Evolutionary conservation across 2,329 filamentous ascomycete species (phyloP), one percentile per base, ranked within the genome.

Genomic region (Fusarium oxysporum): DNA sequence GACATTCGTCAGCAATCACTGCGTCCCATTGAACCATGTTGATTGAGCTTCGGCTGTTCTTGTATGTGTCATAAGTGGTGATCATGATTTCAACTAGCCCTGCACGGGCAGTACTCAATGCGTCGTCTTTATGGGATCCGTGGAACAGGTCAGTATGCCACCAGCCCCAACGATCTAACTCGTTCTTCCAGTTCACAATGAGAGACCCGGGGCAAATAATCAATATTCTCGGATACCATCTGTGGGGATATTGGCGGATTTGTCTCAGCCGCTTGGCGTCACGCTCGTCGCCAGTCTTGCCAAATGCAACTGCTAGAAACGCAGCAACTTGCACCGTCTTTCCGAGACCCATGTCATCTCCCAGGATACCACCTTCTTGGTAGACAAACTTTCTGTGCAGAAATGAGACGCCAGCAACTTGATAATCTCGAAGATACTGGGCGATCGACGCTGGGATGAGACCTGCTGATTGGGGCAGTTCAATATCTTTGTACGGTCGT

Each of bases 301-400:
- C 96, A 80, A 97, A 99, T 0, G 95, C 95, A 2, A 91, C 94
- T 0, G 94, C 93, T 28, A 99, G 85, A 73, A 99, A 98, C 0
- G 95, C 93, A 64, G 95, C 96, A 32, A 99, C 94, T 81, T 99
- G 96, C 5, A 99, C 94, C 0, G 96, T 99, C 82, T 99, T 99
- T 1, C 96, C 96, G 37, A 99, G 83, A 25, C 96, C 96, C 96
- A 99, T 99, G 78, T 99, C 96, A 79, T 99, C 96, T 6, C 96
- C 95, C 1, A 99, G 86, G 28, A 99, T 93, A 4, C 93, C 94
- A 2, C 96, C 96, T 75, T 92, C 92, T 78, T 99, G 96, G 73
- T 94, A 96, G 8, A 98, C 92, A 79, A 98, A 98, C 28, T 93
- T 88, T 67, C 93, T 89, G 79, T 98, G 95, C 12, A 99, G 86